Percentiles rank a stretch among this genome's conserved stretches.
phyloP scores from a whole-genome alignment of 768 basidiomycete genomes.

The Lentinula aciculospora region DNA sequence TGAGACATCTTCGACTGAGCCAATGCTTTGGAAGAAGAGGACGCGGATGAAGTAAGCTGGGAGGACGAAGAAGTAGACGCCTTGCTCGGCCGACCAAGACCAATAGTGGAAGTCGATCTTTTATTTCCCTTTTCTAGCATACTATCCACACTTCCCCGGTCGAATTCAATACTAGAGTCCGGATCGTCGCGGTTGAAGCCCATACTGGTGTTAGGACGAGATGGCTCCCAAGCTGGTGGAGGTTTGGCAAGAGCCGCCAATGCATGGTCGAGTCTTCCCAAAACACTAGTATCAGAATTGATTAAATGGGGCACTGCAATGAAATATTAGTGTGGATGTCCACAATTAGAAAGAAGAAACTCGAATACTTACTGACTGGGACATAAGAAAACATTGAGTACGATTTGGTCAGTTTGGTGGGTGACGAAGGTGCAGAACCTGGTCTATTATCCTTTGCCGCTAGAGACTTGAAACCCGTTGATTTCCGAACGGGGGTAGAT shows the following conservation, averaged over 20 bases:
- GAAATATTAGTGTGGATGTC: background rate
- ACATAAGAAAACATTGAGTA: background rate
- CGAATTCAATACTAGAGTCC: conserved; percentile 1
- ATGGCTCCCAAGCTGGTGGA: conserved; percentile 27
- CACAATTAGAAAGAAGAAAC: background rate
- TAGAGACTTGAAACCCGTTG: background rate
- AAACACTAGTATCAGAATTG: background rate
- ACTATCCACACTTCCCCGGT: conserved; percentile 9
- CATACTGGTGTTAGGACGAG: conserved; percentile 61
- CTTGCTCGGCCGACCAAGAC: conserved; percentile 13
- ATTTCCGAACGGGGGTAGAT: background rate
- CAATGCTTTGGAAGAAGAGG: background rate
- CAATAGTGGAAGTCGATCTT: conserved; percentile 1
- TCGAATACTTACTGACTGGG: background rate
- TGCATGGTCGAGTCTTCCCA: conserved; percentile 20
- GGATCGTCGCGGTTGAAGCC: conserved; percentile 49
- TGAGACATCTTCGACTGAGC: background rate
- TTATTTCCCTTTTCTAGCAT: conserved; percentile 6
- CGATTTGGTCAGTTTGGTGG: background rate
- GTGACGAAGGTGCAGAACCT: background rate
- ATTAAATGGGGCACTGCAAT: background rate
- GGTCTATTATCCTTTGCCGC: background rate
- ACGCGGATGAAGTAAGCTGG: background rate
- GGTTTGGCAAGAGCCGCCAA: conserved; percentile 66
- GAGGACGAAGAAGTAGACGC: conserved; percentile 5